Conservation (phyloP, 495 filamentous ascomycete genomes). For the Tuber melanosporum region DNA sequence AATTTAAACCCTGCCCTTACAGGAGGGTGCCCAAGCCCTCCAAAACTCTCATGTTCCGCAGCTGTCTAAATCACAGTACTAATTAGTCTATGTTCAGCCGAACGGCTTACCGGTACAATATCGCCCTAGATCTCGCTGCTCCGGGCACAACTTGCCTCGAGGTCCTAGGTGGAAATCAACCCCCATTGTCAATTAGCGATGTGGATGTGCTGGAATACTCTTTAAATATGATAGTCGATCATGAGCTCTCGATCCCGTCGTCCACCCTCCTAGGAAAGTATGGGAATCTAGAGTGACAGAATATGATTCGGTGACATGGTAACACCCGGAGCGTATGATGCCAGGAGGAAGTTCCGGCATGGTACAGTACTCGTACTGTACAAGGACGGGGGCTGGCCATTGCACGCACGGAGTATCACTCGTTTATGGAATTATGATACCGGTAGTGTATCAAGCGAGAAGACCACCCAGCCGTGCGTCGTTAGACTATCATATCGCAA, state of each 20-base stretch:
- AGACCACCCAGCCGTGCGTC: neutral
- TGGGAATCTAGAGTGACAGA: neutral
- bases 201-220: neutral
- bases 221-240: neutral
- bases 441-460: neutral
- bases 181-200: neutral
- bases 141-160: too few species aligned
- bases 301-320: neutral
- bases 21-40: neutral
- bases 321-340: neutral
- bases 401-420: neutral
- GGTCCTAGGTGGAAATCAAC: neutral
- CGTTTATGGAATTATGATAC: too few species aligned
- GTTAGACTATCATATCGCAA: neutral
- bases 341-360: neutral
- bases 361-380: neutral
- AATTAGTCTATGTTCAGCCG: neutral
- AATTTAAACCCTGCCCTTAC: neutral
- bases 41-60: neutral
- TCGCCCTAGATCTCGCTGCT: neutral
- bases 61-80: neutral
- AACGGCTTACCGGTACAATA: neutral
- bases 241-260: neutral
- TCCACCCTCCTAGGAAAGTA: neutral
- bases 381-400: neutral